Evolutionary conservation across 2,329 filamentous ascomycete genomes (phyloP).

Genomic region (Pestalotiopsis fici): DNA sequence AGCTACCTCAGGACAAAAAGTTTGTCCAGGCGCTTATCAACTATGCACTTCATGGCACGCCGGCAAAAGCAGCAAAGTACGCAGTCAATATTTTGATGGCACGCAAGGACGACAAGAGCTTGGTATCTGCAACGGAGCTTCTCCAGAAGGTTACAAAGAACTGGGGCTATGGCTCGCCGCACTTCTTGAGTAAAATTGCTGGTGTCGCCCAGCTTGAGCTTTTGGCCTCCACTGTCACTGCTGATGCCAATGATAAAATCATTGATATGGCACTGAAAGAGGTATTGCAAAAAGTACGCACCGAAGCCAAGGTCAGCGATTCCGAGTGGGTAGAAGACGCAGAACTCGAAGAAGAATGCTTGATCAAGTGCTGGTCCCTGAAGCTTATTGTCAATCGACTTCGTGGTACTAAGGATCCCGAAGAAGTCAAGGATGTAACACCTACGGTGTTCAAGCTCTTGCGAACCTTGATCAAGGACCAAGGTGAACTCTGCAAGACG

Average conservation of each 20-base stretch:
- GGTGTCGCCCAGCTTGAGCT: conserved; percentile 76
- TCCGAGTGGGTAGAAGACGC: conserved; percentile 69
- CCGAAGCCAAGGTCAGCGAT: conserved; percentile 56
- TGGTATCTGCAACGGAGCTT: conserved; percentile 84
- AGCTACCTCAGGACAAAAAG: conserved; percentile 79
- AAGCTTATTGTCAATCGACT: conserved; percentile 86
- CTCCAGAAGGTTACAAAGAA: conserved; percentile 73
- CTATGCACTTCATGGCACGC: conserved; percentile 81
- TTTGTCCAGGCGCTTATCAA: conserved; percentile 79
- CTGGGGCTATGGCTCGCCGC: conserved; percentile 70
- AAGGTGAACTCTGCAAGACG: conserved; percentile 79
- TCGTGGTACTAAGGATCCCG: conserved; percentile 56
- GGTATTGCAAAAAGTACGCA: conserved; percentile 71
- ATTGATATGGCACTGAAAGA: conserved; percentile 76
- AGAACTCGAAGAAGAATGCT: conserved; percentile 75
- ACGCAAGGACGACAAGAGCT: conserved; percentile 69
- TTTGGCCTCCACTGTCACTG: conserved; percentile 70
- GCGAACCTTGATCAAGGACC: conserved; percentile 70
- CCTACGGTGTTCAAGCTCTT: conserved; percentile 77
- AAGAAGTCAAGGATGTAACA: conserved; percentile 59
- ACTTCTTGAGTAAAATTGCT: conserved; percentile 76
- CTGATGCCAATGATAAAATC: conserved; percentile 75
- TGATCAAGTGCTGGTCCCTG: conserved; percentile 81
- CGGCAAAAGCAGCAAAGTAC: conserved; percentile 86
- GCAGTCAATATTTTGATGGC: conserved; percentile 88